phyloP scores from a whole-genome alignment of 2,329 filamentous ascomycete genomes.

The Aspergillus pseudoviridinutans region DNA sequence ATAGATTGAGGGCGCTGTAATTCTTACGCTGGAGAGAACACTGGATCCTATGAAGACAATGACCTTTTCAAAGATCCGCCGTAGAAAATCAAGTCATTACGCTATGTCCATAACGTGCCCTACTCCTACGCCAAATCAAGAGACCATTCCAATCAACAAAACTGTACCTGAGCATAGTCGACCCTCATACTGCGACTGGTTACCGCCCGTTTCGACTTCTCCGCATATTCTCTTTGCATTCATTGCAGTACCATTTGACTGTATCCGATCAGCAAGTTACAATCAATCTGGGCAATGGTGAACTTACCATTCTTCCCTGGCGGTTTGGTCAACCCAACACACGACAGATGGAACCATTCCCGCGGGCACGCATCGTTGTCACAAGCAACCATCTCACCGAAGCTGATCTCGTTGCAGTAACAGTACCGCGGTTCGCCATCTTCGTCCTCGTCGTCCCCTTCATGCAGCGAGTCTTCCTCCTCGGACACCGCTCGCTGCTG shows the following conservation, averaged over 20 bases:
- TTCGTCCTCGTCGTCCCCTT: constrained; percentile 59
- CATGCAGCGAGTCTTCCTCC: constrained; percentile 43
- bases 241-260: constrained; percentile 81
- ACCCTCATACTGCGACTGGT: background rate
- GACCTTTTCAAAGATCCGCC: background rate
- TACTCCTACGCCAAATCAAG: background rate
- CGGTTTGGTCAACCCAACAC: constrained; percentile 73
- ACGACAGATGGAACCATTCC: constrained; percentile 82
- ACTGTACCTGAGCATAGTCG: background rate
- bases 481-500: constrained; percentile 32
- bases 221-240: constrained; percentile 66
- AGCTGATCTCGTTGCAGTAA: constrained; percentile 75
- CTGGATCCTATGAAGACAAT: background rate
- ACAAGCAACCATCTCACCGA: constrained; percentile 81
- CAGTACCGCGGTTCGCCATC: constrained; percentile 72
- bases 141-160: background rate
- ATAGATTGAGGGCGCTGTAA: background rate
- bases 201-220: constrained; percentile 45
- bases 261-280: constrained; percentile 19
- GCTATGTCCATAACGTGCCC: background rate
- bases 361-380: constrained; percentile 68
- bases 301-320: constrained; percentile 70
- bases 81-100: background rate
- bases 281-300: constrained; percentile 2
- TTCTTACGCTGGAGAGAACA: background rate